Percentiles rank a stretch among this genome's conserved stretches.
Evolutionary conservation across 495 filamentous ascomycete genomes (phyloP).

Genomic region (Aspergillus hancockii): DNA sequence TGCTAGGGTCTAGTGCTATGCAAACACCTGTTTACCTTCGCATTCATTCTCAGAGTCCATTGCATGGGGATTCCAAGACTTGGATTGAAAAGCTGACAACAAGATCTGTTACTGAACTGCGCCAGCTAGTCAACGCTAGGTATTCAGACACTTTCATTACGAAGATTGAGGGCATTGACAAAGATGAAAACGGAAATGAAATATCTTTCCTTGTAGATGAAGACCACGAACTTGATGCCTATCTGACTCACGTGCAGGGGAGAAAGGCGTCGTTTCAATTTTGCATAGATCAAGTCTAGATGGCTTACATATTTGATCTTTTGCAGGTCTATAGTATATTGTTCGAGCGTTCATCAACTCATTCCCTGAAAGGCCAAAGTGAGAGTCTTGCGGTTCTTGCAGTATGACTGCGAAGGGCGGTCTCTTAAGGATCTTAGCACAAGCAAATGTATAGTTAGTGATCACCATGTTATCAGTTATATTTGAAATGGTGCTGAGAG

Average conservation of each 20-base stretch:
- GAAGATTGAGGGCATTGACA: conserved; percentile 66
- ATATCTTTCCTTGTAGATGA: conserved; percentile 60
- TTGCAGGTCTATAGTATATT: not conserved
- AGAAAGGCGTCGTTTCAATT: conserved; percentile 70
- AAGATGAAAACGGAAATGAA: conserved; percentile 58
- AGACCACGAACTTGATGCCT: conserved; percentile 70
- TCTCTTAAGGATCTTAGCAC: too few relatives aligned
- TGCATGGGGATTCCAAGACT: conserved; percentile 46
- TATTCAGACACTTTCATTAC: conserved; percentile 56
- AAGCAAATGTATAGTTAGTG: too few relatives aligned
- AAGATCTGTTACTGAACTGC: conserved; percentile 57
- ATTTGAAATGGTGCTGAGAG: too few relatives aligned
- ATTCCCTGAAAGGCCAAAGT: not conserved
- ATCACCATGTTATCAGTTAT: too few relatives aligned
- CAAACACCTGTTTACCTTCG: conserved; percentile 66
- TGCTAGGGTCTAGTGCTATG: conserved; percentile 27
- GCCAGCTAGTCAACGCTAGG: conserved; percentile 53
- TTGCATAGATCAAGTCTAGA: conserved; percentile 21
- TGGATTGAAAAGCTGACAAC: conserved; percentile 64
- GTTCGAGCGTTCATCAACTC: not conserved
- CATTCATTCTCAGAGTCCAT: conserved; percentile 53
- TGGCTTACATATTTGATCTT: not conserved
- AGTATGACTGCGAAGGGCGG: not conserved
- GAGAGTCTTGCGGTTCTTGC: not conserved
- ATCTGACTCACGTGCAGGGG: conserved; percentile 61